phyloP scores from a whole-genome alignment of 306 rosid genomes.

The Prunus salicina region DNA sequence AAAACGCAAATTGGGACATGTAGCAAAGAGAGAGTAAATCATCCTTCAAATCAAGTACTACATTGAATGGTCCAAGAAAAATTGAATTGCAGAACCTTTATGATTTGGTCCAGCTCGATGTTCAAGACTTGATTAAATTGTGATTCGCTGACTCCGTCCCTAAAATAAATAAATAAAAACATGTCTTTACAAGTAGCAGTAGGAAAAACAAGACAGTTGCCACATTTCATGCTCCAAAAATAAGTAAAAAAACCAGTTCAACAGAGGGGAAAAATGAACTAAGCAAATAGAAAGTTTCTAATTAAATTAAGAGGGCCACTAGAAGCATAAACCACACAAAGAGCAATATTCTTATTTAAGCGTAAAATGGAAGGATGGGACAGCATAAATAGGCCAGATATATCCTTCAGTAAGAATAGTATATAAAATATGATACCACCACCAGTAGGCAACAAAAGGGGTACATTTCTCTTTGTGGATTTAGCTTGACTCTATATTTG shows the following conservation, averaged over 20 bases:
- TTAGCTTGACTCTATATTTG: too few species aligned
- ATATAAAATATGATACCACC: too few species aligned
- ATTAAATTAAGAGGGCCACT: neutral
- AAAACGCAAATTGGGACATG: neutral
- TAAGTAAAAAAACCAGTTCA: neutral
- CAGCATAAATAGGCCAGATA: neutral
- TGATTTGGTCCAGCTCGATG: conserved; percentile 80
- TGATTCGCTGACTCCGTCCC: conserved; percentile 95
- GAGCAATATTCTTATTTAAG: neutral
- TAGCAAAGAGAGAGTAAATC: neutral
- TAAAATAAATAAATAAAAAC: conserved; percentile 25
- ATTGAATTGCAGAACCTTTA: conserved; percentile 51
- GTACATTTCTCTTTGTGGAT: too few species aligned
- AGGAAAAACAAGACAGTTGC: neutral
- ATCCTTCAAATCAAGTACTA: neutral
- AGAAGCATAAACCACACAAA: neutral
- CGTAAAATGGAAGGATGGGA: neutral
- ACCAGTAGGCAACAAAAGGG: too few species aligned
- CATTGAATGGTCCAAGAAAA: neutral
- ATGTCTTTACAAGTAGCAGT: conserved; percentile 7
- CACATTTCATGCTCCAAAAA: neutral
- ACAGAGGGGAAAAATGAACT: neutral
- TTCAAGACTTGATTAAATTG: conserved; percentile 85
- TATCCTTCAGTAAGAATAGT: neutral
- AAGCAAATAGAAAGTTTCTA: neutral